phyloP scores from a whole-genome alignment of 495 filamentous ascomycete species.

The Tuber indicum region DNA sequence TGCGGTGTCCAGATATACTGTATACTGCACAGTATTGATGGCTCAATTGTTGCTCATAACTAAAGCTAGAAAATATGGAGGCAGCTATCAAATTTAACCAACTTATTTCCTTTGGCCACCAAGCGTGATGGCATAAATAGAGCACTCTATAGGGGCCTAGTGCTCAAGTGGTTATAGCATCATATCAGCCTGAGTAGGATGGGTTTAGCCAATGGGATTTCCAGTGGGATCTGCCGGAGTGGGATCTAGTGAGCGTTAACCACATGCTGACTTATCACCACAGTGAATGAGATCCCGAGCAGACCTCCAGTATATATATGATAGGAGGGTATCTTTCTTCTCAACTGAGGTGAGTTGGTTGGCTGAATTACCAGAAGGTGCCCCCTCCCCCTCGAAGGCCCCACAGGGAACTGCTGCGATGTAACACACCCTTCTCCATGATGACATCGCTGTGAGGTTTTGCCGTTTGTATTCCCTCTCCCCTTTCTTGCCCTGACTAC shows the following conservation, averaged over 20 bases:
- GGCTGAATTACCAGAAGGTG: background rate
- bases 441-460: background rate
- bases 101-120: background rate
- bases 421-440: background rate
- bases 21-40: background rate
- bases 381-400: background rate
- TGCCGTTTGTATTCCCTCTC: background rate
- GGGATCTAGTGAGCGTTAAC: background rate
- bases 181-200: background rate
- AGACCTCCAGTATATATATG: background rate
- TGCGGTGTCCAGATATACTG: background rate
- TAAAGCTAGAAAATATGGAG: background rate
- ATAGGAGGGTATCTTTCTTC: background rate
- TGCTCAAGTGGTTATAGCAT: background rate
- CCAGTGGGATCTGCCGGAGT: background rate
- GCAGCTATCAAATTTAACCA: background rate
- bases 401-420: background rate
- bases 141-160: background rate
- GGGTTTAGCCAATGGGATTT: background rate
- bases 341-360: background rate
- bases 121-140: background rate
- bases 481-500: background rate
- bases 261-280: background rate
- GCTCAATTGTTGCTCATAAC: background rate
- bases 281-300: background rate